These are phyloP conservation scores for Rutstroemia sydowiana DNA, from an alignment of 2,329 filamentous ascomycete species.

Conservation along the genomic window DNA sequence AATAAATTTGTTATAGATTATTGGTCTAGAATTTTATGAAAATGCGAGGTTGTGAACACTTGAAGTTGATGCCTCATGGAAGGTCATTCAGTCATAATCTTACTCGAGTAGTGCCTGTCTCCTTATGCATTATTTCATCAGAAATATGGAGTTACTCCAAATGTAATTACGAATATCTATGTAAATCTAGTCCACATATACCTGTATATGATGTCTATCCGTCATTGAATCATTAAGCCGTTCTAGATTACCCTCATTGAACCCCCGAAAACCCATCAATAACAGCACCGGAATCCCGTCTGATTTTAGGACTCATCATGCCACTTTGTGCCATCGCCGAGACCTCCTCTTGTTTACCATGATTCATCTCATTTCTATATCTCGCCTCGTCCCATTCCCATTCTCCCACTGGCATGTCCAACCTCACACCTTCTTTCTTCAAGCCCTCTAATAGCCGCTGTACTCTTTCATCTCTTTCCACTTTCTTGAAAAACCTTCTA, in stretches of 20 bases:
- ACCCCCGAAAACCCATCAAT: not conserved
- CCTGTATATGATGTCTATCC: not conserved
- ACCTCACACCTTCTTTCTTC: slow-evolving; percentile 17
- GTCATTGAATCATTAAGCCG: not conserved
- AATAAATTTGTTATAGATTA: no score
- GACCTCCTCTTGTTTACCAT: not conserved
- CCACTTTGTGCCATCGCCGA: not conserved
- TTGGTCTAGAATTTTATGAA: no score
- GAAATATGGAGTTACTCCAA: no score
- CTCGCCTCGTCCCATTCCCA: slow-evolving; percentile 28
- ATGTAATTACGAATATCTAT: no score
- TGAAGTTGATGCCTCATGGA: no score
- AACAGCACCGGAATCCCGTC: slow-evolving; percentile 23
- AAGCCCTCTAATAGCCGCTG: slow-evolving; percentile 2
- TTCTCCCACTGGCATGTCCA: slow-evolving; percentile 24
- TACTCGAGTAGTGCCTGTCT: no score
- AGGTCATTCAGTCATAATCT: no score
- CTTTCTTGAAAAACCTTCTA: slow-evolving; percentile 67
- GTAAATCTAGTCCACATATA: no score
- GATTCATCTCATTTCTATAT: slow-evolving; percentile 16
- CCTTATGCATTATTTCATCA: no score
- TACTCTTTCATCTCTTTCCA: slow-evolving; percentile 36
- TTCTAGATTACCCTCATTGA: not conserved
- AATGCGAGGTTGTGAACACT: no score
- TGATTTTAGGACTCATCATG: slow-evolving; percentile 19